Evolutionary conservation across 2,329 filamentous ascomycete genomes (phyloP), one percentile per base, ranked within the genome.

Genomic region (Corynespora cassiicola): DNA sequence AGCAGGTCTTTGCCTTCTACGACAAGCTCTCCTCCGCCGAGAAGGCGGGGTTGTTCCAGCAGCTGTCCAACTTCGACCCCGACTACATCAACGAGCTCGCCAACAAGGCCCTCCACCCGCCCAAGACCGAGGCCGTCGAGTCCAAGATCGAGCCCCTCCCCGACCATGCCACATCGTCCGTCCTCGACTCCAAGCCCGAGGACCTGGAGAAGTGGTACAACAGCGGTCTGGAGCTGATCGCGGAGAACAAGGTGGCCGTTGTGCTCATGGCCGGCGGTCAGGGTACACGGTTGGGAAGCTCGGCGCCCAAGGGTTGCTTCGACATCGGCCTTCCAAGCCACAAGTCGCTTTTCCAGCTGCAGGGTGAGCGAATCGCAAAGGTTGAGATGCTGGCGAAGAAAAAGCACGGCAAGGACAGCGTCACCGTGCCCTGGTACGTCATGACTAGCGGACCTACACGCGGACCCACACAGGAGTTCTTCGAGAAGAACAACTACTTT

Each of bases 401-500:
- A 69, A 83, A 85, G 65, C 76, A 81, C 36, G 80, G 80, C 41
- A 78, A 79, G 52, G 65, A 61, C 31, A 75, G 73, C 45, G 75
- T 75, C 31, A 76, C 86, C 20, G 85, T 97, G 26, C 94, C 94
- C 9, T 99, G 94, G 94, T 99, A 99, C 74, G 90, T 99, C 71
- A 99, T 99, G 94, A 99, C 94, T 60, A 96, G 90, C 61, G 94
- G 94, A 4, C 94, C 94, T 29, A 99, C 94, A 6, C 83, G 91
- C 54, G 84, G 83, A 46, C 89, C 91, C 25, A 99, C 94, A n/a
- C 88, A 96, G 76, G 78, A 87, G 47, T 99, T 94, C 77, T 97
- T 99, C 71, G 75, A 87, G 67, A 79, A 95, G 71, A 80, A 97
- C 76, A 81, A 82, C 41, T 97, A 90, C 77, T 99, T 99, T 69